Evolutionary conservation across 768 basidiomycete species (phyloP).

Genomic region (Lyophyllum decastes): DNA sequence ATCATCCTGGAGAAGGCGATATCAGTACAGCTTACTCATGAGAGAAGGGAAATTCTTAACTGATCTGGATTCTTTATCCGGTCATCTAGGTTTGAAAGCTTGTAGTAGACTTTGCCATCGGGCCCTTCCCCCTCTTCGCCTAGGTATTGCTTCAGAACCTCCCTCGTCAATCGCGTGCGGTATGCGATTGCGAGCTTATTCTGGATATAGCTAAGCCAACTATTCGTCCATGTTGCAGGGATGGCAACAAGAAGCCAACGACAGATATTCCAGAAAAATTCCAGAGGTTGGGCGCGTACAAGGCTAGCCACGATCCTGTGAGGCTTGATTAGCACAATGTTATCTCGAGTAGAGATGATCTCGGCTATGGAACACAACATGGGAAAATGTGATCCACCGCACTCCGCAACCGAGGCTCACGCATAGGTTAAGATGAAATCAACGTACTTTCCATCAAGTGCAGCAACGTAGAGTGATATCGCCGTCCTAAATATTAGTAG

Average conservation of each 20-base stretch:
- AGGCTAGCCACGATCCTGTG: constrained; percentile 91
- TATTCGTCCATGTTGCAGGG: constrained; percentile 91
- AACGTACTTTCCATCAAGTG: constrained; percentile 85
- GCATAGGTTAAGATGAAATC: background rate
- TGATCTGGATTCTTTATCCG: constrained; percentile 96
- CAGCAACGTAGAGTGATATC: constrained; percentile 92
- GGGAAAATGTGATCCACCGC: background rate
- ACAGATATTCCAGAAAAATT: constrained; percentile 84
- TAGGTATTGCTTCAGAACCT: constrained; percentile 84
- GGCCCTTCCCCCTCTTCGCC: constrained; percentile 65
- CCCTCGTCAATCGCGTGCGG: constrained; percentile 80
- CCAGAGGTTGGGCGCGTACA: constrained; percentile 77
- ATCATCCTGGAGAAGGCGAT: constrained; percentile 66
- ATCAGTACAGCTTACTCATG: constrained; percentile 7
- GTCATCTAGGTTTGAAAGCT: constrained; percentile 92
- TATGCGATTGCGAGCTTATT: constrained; percentile 91
- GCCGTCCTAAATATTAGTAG: constrained; percentile 88
- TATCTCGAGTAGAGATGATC: background rate
- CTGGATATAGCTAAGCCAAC: constrained; percentile 91
- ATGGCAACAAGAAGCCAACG: constrained; percentile 92
- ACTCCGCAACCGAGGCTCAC: background rate
- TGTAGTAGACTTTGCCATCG: constrained; percentile 90
- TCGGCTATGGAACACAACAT: background rate
- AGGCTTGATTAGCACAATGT: background rate
- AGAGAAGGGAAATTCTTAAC: constrained; percentile 38